phyloP scores from a whole-genome alignment of 2,329 filamentous ascomycete genomes.

The Colletotrichum neosansevieriae region DNA sequence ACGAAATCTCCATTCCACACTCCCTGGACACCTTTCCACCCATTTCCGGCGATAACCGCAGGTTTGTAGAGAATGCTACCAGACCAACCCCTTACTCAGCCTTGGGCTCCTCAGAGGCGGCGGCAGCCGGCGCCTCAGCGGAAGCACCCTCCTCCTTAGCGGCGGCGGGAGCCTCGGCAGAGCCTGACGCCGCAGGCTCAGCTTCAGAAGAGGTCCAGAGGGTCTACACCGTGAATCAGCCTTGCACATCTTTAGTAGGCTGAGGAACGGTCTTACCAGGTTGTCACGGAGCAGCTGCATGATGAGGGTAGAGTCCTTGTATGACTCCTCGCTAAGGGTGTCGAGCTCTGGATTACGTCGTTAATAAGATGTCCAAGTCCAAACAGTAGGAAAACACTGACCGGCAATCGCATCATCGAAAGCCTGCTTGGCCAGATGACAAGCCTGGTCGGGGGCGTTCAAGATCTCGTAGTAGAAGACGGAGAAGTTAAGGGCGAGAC shows the following conservation, averaged over 20 bases:
- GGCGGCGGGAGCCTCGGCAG: conserved; percentile 68
- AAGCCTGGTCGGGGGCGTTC: conserved; percentile 97
- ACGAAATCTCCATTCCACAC: conserved; percentile 70
- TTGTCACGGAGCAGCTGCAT: conserved; percentile 99
- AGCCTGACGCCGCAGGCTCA: conserved; percentile 74
- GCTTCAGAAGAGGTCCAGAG: conserved; percentile 99
- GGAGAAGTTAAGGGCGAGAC: conserved; percentile 94
- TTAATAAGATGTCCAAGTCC: conserved; percentile 42
- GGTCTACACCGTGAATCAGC: conserved; percentile 70
- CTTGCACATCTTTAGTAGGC: neutral
- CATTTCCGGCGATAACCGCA: conserved; percentile 57
- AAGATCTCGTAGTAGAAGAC: conserved; percentile 99
- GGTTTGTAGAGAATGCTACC: conserved; percentile 44
- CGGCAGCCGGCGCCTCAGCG: conserved; percentile 50
- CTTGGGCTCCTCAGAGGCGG: conserved; percentile 76
- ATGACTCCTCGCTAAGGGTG: conserved; percentile 97
- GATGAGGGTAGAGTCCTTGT: conserved; percentile 98
- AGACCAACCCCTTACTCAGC: conserved; percentile 62
- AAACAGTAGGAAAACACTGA: conserved; percentile 46
- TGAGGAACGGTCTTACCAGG: conserved; percentile 70
- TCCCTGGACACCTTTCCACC: conserved; percentile 73
- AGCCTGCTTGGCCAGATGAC: conserved; percentile 95
- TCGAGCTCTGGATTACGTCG: conserved; percentile 78
- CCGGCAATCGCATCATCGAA: conserved; percentile 96
- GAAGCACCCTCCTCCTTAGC: conserved; percentile 43